Conservation (phyloP, 2,329 filamentous ascomycete species). For the Colletotrichum spaethianum region DNA sequence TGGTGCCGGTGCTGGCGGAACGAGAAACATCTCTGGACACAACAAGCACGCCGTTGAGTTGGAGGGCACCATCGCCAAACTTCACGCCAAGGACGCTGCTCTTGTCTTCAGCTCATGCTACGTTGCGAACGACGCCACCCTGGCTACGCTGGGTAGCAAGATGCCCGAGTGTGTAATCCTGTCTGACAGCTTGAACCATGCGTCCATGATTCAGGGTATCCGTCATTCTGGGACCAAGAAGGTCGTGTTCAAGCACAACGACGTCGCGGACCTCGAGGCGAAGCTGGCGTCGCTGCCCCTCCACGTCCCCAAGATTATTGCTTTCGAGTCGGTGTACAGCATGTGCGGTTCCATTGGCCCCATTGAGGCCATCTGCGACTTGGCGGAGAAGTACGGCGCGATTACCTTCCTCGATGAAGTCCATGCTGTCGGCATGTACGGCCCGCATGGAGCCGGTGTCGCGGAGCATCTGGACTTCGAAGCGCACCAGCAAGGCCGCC, state of each 20-base stretch:
- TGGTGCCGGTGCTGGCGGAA: constrained; percentile 94
- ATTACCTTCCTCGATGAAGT: constrained; percentile 99
- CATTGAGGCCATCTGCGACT: constrained; percentile 94
- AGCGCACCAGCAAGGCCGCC: constrained; percentile 81
- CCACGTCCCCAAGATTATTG: constrained; percentile 95
- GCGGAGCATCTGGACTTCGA: constrained; percentile 98
- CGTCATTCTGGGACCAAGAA: constrained; percentile 97
- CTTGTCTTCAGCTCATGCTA: constrained; percentile 98
- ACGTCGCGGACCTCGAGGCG: constrained; percentile 90
- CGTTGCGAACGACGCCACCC: constrained; percentile 96
- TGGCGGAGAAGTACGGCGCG: constrained; percentile 97
- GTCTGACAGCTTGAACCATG: constrained; percentile 98
- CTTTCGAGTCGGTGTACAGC: constrained; percentile 98
- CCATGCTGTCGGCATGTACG: constrained; percentile 99
- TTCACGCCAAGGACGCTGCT: constrained; percentile 93
- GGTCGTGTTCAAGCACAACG: constrained; percentile 99
- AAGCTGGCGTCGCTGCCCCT: constrained; percentile 91
- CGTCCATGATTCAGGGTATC: constrained; percentile 99
- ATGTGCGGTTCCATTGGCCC: constrained; percentile 99
- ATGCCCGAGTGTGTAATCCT: constrained; percentile 96
- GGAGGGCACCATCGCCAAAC: constrained; percentile 84
- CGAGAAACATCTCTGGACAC: constrained; percentile 97
- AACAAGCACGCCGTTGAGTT: constrained; percentile 93
- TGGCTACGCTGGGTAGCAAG: constrained; percentile 97
- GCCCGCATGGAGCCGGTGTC: constrained; percentile 93